Base-by-base conservation (phyloP, 306 rosid species). In the Canavalia ensiformis region DNA sequence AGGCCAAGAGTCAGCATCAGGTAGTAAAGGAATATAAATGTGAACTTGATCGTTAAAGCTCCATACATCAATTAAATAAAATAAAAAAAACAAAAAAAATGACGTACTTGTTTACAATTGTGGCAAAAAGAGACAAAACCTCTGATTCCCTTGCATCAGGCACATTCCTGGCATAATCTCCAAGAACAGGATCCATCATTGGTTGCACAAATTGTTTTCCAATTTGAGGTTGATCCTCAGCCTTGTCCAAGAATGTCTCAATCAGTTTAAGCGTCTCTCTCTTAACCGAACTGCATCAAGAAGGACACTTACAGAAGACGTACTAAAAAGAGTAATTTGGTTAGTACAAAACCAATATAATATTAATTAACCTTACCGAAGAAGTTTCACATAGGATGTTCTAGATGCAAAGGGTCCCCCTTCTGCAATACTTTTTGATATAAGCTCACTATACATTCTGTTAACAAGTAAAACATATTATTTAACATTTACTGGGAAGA, bases 181-280 rank as follows among this genome's bases (percentile, higher is more conserved):
- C 95, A 6, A 95, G 94, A 66, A 95, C 94, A 9, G 97, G 94
- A 89, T 95, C 98, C 91, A 95, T 84, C 97, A 95, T 95, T 1
- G 98, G 97, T 37, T 97, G 97, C 84, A 95, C 97, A 92, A 95
- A 92, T 57, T 95, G 98, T 65, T 92, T 95, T 80, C 97, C 98
- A 68, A 90, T 93, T 77, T 90, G 98, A 51, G 97, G 89, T 75
- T 95, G 98, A 89, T 93, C 97, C 80, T 93, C 99, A 1, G 99
- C 97, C 89, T 93, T 95, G 84, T 95, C 99, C 89, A 95, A 87
- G 87, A 95, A 95, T 63, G 99, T 90, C 79, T 95, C 98, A 3
- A 95, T 88, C 68, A 95, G 85, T 87, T 95, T 93, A 45, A 95
- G 96, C 41, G 97, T 90, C 81, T 95, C 99, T 90, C 97, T 88